Conservation (phyloP, 2,329 filamentous ascomycete genomes). For the Penicillium sp. region DNA sequence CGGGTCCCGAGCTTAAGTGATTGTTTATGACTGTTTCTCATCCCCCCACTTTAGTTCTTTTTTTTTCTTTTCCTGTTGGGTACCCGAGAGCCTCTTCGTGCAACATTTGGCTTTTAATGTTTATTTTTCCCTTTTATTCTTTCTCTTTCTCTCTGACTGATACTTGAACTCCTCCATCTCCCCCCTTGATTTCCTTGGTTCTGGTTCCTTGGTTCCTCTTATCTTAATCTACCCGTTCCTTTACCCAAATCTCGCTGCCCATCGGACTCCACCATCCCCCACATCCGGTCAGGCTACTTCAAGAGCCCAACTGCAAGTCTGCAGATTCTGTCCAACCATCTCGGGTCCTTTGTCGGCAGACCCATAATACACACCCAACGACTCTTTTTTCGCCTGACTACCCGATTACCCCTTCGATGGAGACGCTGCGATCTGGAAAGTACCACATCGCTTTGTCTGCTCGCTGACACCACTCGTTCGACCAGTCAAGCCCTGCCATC, state of each 20-base stretch:
- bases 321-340: conserved; percentile 20
- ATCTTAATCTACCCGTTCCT: conserved; percentile 1
- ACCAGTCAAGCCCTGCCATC: conserved; percentile 25
- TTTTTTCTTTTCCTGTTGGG: conserved; percentile 17
- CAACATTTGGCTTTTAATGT: conserved; percentile 8
- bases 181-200: neutral
- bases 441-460: conserved; percentile 26
- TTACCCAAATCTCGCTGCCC: conserved; percentile 13
- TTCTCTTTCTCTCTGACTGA: neutral
- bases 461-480: conserved; percentile 31
- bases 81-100: conserved; percentile 24
- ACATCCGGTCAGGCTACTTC: conserved; percentile 24
- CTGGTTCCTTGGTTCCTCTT: neutral
- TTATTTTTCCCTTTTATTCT: neutral
- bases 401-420: conserved; percentile 33
- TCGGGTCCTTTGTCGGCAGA: neutral
- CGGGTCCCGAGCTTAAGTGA: conserved; percentile 11
- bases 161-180: neutral
- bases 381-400: conserved; percentile 17
- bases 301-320: conserved; percentile 27
- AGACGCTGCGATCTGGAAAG: conserved; percentile 33
- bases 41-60: conserved; percentile 9
- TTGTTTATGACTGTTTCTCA: neutral
- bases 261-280: conserved; percentile 10
- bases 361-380: conserved; percentile 16